Base-by-base conservation (phyloP, 148 eudicot species). In the Spergularia bocconei region DNA sequence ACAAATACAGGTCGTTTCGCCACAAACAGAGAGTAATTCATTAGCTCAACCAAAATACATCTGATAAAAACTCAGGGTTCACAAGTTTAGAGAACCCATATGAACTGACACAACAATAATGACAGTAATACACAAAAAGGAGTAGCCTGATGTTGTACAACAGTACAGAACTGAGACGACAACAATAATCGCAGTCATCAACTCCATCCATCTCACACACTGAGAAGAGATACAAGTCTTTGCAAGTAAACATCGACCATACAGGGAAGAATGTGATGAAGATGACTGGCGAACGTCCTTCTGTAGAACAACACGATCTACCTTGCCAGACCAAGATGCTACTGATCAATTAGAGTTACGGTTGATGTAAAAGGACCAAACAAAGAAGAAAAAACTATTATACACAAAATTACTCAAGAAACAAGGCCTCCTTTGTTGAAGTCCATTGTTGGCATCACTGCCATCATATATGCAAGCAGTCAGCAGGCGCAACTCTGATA, bases 321-420 rank as follows among this genome's bases (percentile, higher is more conserved):
- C 69, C 7, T 39, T 38, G 64, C 19, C 48, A 9, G 25, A 41
- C 11, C 13, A 29, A 60, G 54, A 29, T 29, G 61, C 10, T 48
- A 15, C 44, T 44, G 16, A 78, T 62, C 52, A 78, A 33, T 52
- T 63, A 53, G 13, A 62, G 4, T 4, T 13, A 20, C 7, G 9
- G 11, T 58, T 6, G 16, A 7, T 29, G 10, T 36, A 19, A 17
- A 59, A 47, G 14, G 67, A 63, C 36, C 67, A 64, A 33, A 17
- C 66, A 7, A n/a, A 69, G 20, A 38, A 61, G 2, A 52, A 25
- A 73, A 55, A 63, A 55, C 2, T 9, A 70, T 71, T 75, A 69
- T 70, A 70, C 79, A 74, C 82, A 68, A 25, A 20, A 79, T 44
- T 58, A 70, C 71, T 29, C 57, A 57, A 56, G 38, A 79, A 66